Evolutionary conservation across 225 moss, liverwort and hornwort species (phyloP).

Genomic region (Climacium dendroides): DNA sequence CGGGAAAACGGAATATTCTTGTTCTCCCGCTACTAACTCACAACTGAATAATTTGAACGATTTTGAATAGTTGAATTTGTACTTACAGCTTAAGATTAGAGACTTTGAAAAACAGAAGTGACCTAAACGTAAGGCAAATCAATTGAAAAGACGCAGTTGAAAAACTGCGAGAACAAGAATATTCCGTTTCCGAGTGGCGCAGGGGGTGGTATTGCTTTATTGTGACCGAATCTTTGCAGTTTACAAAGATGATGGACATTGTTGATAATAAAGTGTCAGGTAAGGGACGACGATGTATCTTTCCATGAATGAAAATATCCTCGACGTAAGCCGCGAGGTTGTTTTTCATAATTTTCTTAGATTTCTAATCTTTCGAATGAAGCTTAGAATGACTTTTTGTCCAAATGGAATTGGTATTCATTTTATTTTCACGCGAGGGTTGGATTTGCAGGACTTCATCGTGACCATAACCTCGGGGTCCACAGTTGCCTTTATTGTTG

Average conservation of each 20-base stretch:
- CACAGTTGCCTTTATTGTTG: constrained; percentile 33
- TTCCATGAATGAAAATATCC: not conserved
- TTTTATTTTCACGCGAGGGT: not conserved
- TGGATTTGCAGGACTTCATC: constrained; percentile 31
- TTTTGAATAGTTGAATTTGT: not conserved
- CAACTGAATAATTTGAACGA: not conserved
- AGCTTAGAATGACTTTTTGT: not conserved
- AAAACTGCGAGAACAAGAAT: too few species aligned
- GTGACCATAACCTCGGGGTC: constrained; percentile 14
- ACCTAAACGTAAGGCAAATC: too few species aligned
- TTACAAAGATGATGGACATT: not conserved
- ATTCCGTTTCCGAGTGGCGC: too few species aligned
- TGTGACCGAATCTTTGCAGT: not conserved
- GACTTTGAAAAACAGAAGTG: not conserved
- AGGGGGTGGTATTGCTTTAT: not conserved
- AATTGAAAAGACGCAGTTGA: too few species aligned
- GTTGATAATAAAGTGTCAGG: not conserved
- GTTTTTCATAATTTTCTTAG: not conserved
- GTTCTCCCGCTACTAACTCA: not conserved
- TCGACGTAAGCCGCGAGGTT: not conserved
- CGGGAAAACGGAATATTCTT: too few species aligned
- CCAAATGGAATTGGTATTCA: not conserved
- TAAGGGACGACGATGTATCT: not conserved
- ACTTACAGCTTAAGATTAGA: not conserved
- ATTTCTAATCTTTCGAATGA: not conserved